Conservation (phyloP, 495 filamentous ascomycete genomes). For the Penicillium diatomitis region DNA sequence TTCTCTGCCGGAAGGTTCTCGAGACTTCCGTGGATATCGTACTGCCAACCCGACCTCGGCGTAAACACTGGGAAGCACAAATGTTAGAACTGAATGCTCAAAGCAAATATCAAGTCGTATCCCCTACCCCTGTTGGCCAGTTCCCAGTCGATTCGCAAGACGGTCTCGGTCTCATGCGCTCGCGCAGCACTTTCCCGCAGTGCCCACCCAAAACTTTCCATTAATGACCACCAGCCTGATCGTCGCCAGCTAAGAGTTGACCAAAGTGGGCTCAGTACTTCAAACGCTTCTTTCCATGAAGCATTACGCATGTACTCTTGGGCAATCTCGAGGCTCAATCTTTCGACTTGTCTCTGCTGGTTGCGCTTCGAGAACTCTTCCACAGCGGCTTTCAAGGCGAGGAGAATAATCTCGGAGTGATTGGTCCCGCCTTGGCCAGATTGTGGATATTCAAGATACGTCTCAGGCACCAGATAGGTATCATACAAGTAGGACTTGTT, state of each 20-base stretch:
- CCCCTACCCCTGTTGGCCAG: slow-evolving; percentile 57
- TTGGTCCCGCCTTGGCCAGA: slow-evolving; percentile 45
- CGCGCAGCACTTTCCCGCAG: slow-evolving; percentile 63
- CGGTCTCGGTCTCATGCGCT: slow-evolving; percentile 50
- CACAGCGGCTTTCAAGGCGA: slow-evolving; percentile 50
- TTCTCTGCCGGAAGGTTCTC: slow-evolving; percentile 40
- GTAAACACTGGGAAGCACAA: slow-evolving; percentile 44
- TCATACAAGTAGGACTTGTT: slow-evolving; percentile 68
- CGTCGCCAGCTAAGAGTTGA: slow-evolving; percentile 59
- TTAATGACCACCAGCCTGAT: slow-evolving; percentile 73
- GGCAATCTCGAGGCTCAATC: slow-evolving; percentile 59
- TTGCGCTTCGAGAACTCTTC: slow-evolving; percentile 54
- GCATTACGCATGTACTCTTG: slow-evolving; percentile 54
- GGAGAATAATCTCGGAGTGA: slow-evolving; percentile 54
- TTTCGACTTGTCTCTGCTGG: slow-evolving; percentile 57
- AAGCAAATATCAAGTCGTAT: background rate
- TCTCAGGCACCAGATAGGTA: slow-evolving; percentile 73
- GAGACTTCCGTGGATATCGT: slow-evolving; percentile 66
- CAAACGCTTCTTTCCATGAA: slow-evolving; percentile 57
- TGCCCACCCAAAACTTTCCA: slow-evolving; percentile 63
- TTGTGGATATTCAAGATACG: slow-evolving; percentile 59
- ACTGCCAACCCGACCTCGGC: slow-evolving; percentile 51
- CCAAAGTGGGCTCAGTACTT: slow-evolving; percentile 64
- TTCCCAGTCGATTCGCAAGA: slow-evolving; percentile 80
- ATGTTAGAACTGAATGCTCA: background rate